A percentile compares a stretch with the other conserved stretches of the same genome.
Conservation (phyloP, 2,329 filamentous ascomycete genomes). For the Fusarium anguioides region DNA sequence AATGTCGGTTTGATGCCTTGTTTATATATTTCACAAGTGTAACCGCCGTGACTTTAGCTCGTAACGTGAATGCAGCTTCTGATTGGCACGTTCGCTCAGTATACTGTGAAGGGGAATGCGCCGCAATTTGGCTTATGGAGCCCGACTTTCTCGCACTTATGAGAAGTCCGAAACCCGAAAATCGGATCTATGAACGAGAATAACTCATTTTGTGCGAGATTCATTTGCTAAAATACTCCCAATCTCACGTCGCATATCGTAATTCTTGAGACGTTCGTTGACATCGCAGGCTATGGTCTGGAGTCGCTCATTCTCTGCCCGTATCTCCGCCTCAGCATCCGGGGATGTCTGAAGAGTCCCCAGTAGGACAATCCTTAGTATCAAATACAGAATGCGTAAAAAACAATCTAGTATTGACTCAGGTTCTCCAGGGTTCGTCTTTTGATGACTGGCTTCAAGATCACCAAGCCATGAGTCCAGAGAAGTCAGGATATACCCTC, state of each 20-base stretch:
- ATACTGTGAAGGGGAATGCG: constrained; percentile 5
- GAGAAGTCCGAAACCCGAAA: background rate
- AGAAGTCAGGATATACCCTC: constrained; percentile 45
- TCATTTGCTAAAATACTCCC: too few species aligned
- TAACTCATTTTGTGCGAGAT: background rate
- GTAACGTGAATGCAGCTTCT: background rate
- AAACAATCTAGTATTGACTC: constrained; percentile 51
- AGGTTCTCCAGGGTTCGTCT: constrained; percentile 23
- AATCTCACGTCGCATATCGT: constrained; percentile 32
- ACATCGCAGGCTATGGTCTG: constrained; percentile 46
- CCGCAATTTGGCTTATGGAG: background rate
- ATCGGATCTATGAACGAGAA: accelerated
- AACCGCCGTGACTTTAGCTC: too few species aligned
- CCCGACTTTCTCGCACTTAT: background rate
- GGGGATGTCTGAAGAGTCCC: constrained; percentile 48
- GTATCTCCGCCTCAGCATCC: constrained; percentile 43
- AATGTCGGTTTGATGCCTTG: background rate
- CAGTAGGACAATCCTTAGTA: constrained; percentile 51
- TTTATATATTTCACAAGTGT: constrained; percentile 15
- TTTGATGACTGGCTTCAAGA: constrained; percentile 42
- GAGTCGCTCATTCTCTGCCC: constrained; percentile 48
- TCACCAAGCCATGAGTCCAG: constrained; percentile 49
- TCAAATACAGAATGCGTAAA: constrained; percentile 50
- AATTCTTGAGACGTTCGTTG: constrained; percentile 48
- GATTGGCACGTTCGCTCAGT: constrained; percentile 36